Base-by-base conservation (phyloP, 345 rosid species). In the Eucalyptus sp. region DNA sequence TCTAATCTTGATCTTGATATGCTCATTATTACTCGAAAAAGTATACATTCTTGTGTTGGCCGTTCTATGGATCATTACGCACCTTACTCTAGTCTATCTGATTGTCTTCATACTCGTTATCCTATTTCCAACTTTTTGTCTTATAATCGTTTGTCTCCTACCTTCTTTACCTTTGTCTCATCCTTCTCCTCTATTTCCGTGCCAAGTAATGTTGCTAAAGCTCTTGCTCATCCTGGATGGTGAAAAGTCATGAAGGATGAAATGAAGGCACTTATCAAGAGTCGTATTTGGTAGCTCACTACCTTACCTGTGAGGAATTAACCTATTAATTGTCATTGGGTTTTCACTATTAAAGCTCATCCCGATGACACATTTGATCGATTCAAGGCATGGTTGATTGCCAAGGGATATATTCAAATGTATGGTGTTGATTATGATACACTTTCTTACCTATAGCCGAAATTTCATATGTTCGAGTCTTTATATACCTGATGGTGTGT, bases 11-110 rank as follows among this genome's bases (percentile, higher is more conserved):
- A 58, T 58, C 64, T 24, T 58, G 3, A 58, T 24, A 2, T 2
- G 4, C n/a, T 25, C 7, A 58, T 58, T 58, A 24, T 10, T 58
- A 58, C 64, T 24, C 6, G 10, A 1, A 58, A 25, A 58, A 11
- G 7, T 10, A 58, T 6, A 25, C n/a, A 2, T 25, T 58, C 3
- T 58, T 24, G n/a, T 10, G 13, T 58, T 24, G n/a, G n/a, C 12
- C 6, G 6, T 56, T 11, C 6, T 24, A 5, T 4, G 5, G n/a
- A 58, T 58, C n/a, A 10, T 58, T 58, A 24, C 1, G n/a, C 64
- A 24, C 64, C 62, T 58, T 58, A 24, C 27, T 58, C 7, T 10
- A 0, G n/a, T 58, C 13, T 58, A 0, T 9, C n/a, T 24, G 1
- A 58, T 58, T 58, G 6, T 58, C 6, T 58, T 8, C 0, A 0